These are phyloP conservation scores for Diaporthe vexans DNA, from an alignment of 2,329 filamentous ascomycete genomes.

Conservation along the genomic window DNA sequence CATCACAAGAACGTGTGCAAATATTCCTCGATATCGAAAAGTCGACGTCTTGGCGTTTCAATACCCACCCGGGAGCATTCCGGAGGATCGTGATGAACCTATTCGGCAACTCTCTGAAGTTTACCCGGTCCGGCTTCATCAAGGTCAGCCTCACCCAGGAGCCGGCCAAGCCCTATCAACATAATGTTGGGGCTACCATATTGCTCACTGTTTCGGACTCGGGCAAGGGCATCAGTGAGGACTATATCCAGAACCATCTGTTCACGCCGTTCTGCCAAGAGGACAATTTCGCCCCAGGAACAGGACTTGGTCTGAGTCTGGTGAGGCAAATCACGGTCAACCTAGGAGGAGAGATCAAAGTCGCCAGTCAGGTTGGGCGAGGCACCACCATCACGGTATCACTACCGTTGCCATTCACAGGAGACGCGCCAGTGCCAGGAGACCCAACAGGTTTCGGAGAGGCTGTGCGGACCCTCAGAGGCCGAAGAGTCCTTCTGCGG, in stretches of 20 bases:
- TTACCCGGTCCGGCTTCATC: slow-evolving; percentile 54
- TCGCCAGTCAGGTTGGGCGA: slow-evolving; percentile 60
- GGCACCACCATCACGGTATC: slow-evolving; percentile 52
- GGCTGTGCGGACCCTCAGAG: slow-evolving; percentile 48
- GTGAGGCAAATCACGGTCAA: slow-evolving; percentile 72
- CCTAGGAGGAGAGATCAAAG: slow-evolving; percentile 71
- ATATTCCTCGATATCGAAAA: slow-evolving; percentile 62
- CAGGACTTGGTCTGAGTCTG: slow-evolving; percentile 75
- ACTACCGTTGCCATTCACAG: slow-evolving; percentile 47
- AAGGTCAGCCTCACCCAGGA: slow-evolving; percentile 44
- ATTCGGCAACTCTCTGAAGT: slow-evolving; percentile 67
- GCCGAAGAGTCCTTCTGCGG: slow-evolving; percentile 49
- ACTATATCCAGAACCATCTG: slow-evolving; percentile 71
- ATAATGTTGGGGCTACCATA: slow-evolving; percentile 5
- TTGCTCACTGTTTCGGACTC: slow-evolving; percentile 71
- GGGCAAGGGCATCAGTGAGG: slow-evolving; percentile 74
- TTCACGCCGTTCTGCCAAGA: slow-evolving; percentile 78
- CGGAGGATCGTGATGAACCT: slow-evolving; percentile 67
- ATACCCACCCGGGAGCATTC: slow-evolving; percentile 63
- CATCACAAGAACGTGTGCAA: slow-evolving; percentile 29
- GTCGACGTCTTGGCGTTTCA: slow-evolving; percentile 62
- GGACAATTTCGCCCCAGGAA: slow-evolving; percentile 70
- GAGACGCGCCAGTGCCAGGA: neutral
- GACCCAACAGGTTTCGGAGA: slow-evolving; percentile 49
- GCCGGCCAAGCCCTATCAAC: slow-evolving; percentile 48